Conservation (phyloP, 2,329 filamentous ascomycete species). For the Blastomyces emzantsi region DNA sequence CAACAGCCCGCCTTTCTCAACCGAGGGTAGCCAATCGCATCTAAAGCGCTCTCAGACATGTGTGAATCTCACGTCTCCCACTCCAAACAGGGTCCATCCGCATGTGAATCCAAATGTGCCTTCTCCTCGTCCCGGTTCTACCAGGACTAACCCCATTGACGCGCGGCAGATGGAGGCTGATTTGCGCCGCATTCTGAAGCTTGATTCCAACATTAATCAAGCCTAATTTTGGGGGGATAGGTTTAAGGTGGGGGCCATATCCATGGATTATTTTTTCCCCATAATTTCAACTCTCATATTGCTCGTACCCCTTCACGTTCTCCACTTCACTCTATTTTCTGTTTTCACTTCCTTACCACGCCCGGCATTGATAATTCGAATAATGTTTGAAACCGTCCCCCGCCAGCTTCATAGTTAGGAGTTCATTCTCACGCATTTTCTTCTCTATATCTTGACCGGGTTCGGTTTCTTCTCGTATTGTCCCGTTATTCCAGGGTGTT, state of each 20-base stretch:
- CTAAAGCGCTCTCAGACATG: slow-evolving; percentile 11
- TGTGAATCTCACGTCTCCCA: slow-evolving; percentile 10
- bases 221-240: background rate
- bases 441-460: background rate
- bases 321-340: background rate
- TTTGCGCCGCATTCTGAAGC: slow-evolving; percentile 40
- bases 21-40: slow-evolving; percentile 19
- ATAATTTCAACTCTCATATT: background rate
- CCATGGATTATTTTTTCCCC: background rate
- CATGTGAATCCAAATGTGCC: slow-evolving; percentile 17
- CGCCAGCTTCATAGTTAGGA: background rate
- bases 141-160: slow-evolving; percentile 25
- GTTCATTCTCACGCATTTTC: background rate
- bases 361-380: background rate
- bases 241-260: background rate
- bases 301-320: background rate
- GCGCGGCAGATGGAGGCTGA: slow-evolving; percentile 42
- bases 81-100: slow-evolving; percentile 10
- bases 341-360: background rate
- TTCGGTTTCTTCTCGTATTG: background rate
- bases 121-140: slow-evolving; percentile 21
- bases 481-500: background rate
- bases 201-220: slow-evolving; percentile 28
- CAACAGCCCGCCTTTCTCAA: slow-evolving; percentile 11
- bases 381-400: background rate